Evolutionary conservation across 805 yeast genomes (phyloP).

Genomic region (Hanseniaspora guilliermondii): DNA sequence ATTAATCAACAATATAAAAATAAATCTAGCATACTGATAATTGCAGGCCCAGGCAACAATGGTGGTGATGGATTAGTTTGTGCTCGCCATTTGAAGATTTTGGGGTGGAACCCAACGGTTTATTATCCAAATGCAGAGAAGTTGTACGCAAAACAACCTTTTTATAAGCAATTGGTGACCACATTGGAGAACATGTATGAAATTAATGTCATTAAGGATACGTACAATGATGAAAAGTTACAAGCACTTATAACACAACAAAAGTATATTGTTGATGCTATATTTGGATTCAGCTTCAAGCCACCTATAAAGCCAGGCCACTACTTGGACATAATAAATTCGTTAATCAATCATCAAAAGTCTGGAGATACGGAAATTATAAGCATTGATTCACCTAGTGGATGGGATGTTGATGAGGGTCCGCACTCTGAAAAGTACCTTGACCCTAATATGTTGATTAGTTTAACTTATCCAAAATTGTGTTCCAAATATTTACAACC

Average conservation of each 20-base stretch:
- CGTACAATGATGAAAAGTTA: slow-evolving; percentile 32
- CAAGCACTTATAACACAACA: slow-evolving; percentile 24
- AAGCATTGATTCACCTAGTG: slow-evolving; percentile 77
- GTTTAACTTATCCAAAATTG: slow-evolving; percentile 90
- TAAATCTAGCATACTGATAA: slow-evolving; percentile 42
- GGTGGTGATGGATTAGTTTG: slow-evolving; percentile 96
- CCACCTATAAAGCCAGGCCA: slow-evolving; percentile 59
- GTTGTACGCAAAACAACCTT: slow-evolving; percentile 37
- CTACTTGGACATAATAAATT: neutral
- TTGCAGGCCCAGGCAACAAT: slow-evolving; percentile 94
- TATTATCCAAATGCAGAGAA: slow-evolving; percentile 56
- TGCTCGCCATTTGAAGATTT: slow-evolving; percentile 72
- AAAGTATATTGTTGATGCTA: slow-evolving; percentile 56
- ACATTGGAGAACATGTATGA: slow-evolving; percentile 38
- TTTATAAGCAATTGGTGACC: slow-evolving; percentile 47
- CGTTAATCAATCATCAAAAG: neutral
- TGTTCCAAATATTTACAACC: slow-evolving; percentile 48
- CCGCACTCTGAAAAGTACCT: slow-evolving; percentile 35
- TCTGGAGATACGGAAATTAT: neutral
- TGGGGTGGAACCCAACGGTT: slow-evolving; percentile 66
- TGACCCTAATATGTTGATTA: slow-evolving; percentile 57
- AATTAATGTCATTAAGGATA: slow-evolving; percentile 40
- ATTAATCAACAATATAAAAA: slow-evolving; percentile 53
- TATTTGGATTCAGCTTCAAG: slow-evolving; percentile 87
- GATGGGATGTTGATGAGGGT: slow-evolving; percentile 93